Evolutionary conservation across 78 protist genomes (phyloP).

Genomic region (Cavenderia fasciculata): DNA sequence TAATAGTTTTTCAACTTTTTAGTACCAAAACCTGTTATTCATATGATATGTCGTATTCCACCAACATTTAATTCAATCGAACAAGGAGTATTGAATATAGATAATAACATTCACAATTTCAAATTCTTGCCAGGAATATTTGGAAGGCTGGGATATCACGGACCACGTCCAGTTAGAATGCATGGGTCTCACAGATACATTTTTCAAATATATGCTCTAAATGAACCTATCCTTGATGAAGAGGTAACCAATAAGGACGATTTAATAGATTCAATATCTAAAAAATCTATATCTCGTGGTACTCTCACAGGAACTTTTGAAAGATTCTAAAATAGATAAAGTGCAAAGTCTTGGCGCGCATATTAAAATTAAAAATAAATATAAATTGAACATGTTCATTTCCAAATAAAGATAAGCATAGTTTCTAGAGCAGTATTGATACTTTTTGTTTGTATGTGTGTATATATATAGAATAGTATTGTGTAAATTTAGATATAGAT

Average conservation of each 20-base stretch:
- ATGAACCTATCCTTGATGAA: neutral
- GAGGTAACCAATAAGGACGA: neutral
- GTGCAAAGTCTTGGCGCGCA: too few species aligned
- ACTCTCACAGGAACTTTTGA: conserved; percentile 6
- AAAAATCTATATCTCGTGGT: neutral
- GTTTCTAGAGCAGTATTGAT: too few species aligned
- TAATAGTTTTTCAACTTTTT: too few species aligned
- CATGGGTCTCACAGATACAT: conserved; percentile 10
- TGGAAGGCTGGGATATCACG: conserved; percentile 13
- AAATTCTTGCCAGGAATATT: neutral
- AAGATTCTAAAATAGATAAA: neutral
- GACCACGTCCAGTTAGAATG: conserved; percentile 1
- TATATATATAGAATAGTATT: too few species aligned
- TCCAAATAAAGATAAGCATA: too few species aligned
- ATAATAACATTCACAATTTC: neutral
- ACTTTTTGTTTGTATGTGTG: too few species aligned
- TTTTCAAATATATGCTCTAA: conserved; percentile 10
- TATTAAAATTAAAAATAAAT: too few species aligned
- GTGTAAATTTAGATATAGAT: too few species aligned
- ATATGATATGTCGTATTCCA: neutral
- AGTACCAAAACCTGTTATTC: neutral
- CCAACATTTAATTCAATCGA: neutral
- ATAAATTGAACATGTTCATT: too few species aligned
- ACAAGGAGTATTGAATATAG: neutral
- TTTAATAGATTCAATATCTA: neutral